phyloP scores from a whole-genome alignment of 164 flowering plant species.

The Dillenia turbinata region DNA sequence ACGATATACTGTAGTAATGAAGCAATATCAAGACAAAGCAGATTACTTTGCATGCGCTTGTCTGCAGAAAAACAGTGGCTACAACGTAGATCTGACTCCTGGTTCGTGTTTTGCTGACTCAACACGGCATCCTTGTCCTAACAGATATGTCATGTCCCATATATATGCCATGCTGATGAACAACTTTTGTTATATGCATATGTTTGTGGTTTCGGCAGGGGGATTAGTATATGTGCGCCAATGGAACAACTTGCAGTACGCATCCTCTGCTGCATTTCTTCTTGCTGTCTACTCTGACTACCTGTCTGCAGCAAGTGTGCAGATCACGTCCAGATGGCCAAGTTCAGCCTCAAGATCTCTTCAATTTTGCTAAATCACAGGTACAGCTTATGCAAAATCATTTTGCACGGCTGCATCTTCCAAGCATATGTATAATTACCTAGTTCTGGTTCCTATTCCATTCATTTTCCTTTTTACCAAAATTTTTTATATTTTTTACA shows the following conservation, averaged over 20 bases:
- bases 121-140: too few species aligned
- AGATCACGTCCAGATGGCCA: slow-evolving; percentile 59
- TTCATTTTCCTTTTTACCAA: too few species aligned
- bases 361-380: slow-evolving; percentile 76
- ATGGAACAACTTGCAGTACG: slow-evolving; percentile 89
- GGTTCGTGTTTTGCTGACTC: slow-evolving; percentile 29
- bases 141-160: too few species aligned
- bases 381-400: slow-evolving; percentile 16
- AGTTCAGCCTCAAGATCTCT: slow-evolving; percentile 49
- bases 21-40: slow-evolving; percentile 81
- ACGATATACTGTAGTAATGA: slow-evolving; percentile 45
- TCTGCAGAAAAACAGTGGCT: slow-evolving; percentile 70
- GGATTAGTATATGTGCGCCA: slow-evolving; percentile 61
- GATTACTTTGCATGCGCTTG: slow-evolving; percentile 80
- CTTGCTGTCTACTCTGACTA: slow-evolving; percentile 73
- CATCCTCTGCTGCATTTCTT: slow-evolving; percentile 72
- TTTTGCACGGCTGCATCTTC: neutral
- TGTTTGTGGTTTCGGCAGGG: slow-evolving; percentile 27
- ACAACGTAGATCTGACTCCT: slow-evolving; percentile 67
- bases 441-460: neutral
- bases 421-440: neutral
- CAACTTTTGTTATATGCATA: neutral
- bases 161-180: too few species aligned
- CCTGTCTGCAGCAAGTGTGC: slow-evolving; percentile 41
- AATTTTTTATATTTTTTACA: too few species aligned